A percentile compares a stretch with the other conserved stretches of the same genome.
phyloP scores from a whole-genome alignment of 352 stramenopile genomes.

The Globisporangium lucens region DNA sequence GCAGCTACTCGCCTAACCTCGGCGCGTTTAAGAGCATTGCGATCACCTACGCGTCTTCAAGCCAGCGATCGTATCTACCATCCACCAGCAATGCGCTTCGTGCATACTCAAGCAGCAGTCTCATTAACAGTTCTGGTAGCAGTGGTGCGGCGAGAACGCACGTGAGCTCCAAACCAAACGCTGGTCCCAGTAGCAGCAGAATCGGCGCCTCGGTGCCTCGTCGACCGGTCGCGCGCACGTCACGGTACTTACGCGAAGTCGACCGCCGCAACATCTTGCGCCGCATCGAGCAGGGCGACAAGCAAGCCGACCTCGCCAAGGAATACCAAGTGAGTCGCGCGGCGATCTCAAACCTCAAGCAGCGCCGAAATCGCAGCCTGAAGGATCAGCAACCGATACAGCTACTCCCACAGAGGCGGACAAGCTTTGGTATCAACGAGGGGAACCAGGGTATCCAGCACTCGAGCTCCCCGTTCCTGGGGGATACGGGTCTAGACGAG shows the following conservation, averaged over 20 bases:
- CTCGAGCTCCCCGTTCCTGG: too few species aligned
- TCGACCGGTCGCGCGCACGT: background rate
- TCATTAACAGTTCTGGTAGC: background rate
- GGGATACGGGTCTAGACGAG: too few species aligned
- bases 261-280: constrained; percentile 40
- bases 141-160: background rate
- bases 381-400: constrained; percentile 34
- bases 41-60: background rate
- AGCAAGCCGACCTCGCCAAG: constrained; percentile 60
- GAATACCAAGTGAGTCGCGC: constrained; percentile 61
- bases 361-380: constrained; percentile 37
- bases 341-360: constrained; percentile 68
- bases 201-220: too few species aligned
- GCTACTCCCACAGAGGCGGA: constrained; percentile 25
- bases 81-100: background rate
- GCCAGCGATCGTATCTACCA: background rate
- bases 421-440: background rate
- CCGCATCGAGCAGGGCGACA: constrained; percentile 54
- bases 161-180: too few species aligned
- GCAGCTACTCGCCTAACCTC: background rate
- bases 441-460: too few species aligned
- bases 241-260: constrained; percentile 19
- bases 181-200: too few species aligned
- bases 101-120: background rate
- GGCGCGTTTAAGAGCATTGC: constrained; percentile 10